Conservation (phyloP, 257 asterid genomes). For the Lithospermum erythrorhizon region DNA sequence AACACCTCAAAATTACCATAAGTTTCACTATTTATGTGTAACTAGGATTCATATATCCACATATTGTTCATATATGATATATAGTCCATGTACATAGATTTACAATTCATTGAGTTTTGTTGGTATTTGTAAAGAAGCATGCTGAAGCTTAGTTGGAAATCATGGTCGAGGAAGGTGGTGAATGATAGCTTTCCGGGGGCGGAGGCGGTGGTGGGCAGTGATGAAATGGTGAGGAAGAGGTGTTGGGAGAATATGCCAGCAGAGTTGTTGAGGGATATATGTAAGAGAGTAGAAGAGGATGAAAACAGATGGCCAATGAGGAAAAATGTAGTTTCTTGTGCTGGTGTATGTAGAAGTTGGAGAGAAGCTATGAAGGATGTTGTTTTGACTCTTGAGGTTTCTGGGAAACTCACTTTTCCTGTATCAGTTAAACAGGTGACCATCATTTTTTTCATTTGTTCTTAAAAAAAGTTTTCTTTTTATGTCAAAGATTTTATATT, state of each 20-base stretch:
- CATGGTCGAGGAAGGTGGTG: slow-evolving; percentile 61
- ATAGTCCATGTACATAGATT: too few species aligned
- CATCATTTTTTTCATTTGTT: slow-evolving; percentile 7
- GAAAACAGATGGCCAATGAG: slow-evolving; percentile 70
- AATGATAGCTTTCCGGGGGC: slow-evolving; percentile 48
- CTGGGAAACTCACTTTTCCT: slow-evolving; percentile 76
- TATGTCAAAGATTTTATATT: too few species aligned
- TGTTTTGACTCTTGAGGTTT: slow-evolving; percentile 52
- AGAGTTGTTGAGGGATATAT: slow-evolving; percentile 67
- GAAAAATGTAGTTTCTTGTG: slow-evolving; percentile 74
- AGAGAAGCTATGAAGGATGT: slow-evolving; percentile 74
- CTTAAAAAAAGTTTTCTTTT: too few species aligned
- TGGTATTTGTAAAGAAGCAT: too few species aligned
- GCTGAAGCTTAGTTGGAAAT: too few species aligned
- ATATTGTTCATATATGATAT: too few species aligned
- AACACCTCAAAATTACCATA: too few species aligned
- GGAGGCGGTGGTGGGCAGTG: slow-evolving; percentile 24
- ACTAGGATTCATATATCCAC: too few species aligned
- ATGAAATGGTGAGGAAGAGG: slow-evolving; percentile 16
- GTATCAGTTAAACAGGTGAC: slow-evolving; percentile 68
- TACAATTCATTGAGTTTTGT: too few species aligned
- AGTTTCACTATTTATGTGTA: too few species aligned
- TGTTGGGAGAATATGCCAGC: slow-evolving; percentile 71
- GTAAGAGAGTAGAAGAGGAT: slow-evolving; percentile 50
- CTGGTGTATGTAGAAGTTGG: slow-evolving; percentile 86